Conservation (phyloP, 2,329 filamentous ascomycete genomes). For the Monilinia fructigena region DNA sequence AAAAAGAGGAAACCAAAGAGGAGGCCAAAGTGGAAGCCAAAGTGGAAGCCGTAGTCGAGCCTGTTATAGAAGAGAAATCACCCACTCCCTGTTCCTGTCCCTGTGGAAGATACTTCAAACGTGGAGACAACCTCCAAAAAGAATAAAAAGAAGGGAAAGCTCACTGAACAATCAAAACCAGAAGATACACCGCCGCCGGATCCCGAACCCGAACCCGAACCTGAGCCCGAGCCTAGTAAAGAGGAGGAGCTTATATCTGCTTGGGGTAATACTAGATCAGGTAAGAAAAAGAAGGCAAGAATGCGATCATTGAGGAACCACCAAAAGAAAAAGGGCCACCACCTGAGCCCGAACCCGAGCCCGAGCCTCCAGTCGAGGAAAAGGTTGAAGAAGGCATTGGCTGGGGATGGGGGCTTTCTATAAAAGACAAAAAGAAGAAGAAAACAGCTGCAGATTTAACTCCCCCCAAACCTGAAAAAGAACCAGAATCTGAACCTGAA, state of each 20-base stretch:
- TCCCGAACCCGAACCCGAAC: slow-evolving; percentile 35
- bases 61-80: slow-evolving; percentile 42
- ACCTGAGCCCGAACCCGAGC: slow-evolving; percentile 44
- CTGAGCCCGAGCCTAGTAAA: slow-evolving; percentile 40
- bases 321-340: slow-evolving; percentile 44
- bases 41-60: slow-evolving; percentile 42
- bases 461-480: slow-evolving; percentile 29
- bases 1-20: slow-evolving; percentile 28
- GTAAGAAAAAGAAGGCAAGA: slow-evolving; percentile 48
- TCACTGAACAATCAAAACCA: slow-evolving; percentile 34
- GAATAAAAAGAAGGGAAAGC: slow-evolving; percentile 45
- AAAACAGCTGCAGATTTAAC: slow-evolving; percentile 17
- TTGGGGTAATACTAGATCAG: slow-evolving; percentile 29
- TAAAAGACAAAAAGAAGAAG: slow-evolving; percentile 41
- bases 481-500: slow-evolving; percentile 29
- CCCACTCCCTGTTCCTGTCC: background rate
- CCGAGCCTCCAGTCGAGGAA: slow-evolving; percentile 40
- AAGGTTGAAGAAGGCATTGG: slow-evolving; percentile 7
- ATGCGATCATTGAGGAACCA: slow-evolving; percentile 50
- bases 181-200: slow-evolving; percentile 29
- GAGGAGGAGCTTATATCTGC: slow-evolving; percentile 29
- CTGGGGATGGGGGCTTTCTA: slow-evolving; percentile 42
- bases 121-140: slow-evolving; percentile 51
- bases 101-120: slow-evolving; percentile 26
- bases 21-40: slow-evolving; percentile 28